Percentiles rank a stretch among this genome's conserved stretches.
phyloP scores from a whole-genome alignment of 1,284 basidiomycete genomes.

The Cutaneotrichosporon sp. region DNA sequence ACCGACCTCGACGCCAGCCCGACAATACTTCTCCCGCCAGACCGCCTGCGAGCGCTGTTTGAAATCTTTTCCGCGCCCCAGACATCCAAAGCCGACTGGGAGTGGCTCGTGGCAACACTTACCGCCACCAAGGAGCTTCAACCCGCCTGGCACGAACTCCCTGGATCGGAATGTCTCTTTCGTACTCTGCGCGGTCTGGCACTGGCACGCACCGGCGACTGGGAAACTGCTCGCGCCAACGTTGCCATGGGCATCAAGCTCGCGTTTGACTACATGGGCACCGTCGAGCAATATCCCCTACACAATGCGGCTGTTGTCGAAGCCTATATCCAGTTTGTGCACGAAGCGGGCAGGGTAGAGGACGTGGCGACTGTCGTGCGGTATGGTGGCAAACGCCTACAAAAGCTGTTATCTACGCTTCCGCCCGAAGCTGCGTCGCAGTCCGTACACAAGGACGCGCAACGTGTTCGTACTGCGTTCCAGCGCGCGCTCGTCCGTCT shows the following conservation, averaged over 20 bases:
- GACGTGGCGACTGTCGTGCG: constrained; percentile 4
- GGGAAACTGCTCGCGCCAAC: neutral
- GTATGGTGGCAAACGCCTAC: neutral
- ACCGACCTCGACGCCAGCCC: neutral
- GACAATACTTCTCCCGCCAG: neutral
- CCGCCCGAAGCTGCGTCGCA: neutral
- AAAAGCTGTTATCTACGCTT: constrained; percentile 7
- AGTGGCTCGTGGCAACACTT: constrained; percentile 9
- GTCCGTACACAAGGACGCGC: neutral
- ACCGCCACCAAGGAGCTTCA: neutral
- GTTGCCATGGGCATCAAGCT: constrained; percentile 4
- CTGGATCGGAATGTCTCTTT: neutral
- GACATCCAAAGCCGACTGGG: constrained; percentile 7
- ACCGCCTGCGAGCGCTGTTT: constrained; percentile 1
- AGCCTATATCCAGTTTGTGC: constrained; percentile 3
- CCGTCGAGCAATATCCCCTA: neutral
- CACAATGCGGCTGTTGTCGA: neutral
- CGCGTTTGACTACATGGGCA: neutral
- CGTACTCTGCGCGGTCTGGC: constrained; percentile 7
- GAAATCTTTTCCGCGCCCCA: neutral
- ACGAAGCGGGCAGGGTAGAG: neutral
- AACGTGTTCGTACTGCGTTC: neutral
- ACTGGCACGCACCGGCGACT: constrained; percentile 4
- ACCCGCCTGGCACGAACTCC: constrained; percentile 5
- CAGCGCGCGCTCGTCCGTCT: constrained; percentile 2